Conservation (phyloP, 2,329 filamentous ascomycete genomes). For the Phyllosticta citriasiana region DNA sequence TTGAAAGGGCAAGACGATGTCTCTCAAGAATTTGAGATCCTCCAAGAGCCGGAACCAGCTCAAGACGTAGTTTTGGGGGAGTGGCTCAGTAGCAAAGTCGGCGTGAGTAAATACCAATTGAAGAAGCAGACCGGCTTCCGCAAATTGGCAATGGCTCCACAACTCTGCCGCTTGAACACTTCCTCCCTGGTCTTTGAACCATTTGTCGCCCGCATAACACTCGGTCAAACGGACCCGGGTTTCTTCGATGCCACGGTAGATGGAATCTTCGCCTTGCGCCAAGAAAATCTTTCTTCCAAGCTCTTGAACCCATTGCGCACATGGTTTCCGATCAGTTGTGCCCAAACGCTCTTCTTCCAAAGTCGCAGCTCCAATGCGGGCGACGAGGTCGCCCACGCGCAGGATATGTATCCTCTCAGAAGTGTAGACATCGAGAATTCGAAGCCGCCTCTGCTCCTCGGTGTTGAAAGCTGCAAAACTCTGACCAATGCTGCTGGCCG, state of each 20-base stretch:
- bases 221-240: constrained; percentile 38
- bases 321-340: constrained; percentile 20
- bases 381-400: constrained; percentile 26
- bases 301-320: constrained; percentile 23
- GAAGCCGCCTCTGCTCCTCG: constrained; percentile 50
- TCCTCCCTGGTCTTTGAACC: constrained; percentile 38
- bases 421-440: constrained; percentile 63
- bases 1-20: constrained; percentile 26
- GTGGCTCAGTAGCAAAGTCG: constrained; percentile 38
- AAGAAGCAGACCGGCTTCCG: constrained; percentile 64
- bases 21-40: constrained; percentile 28
- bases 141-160: constrained; percentile 54
- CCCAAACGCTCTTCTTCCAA: neutral
- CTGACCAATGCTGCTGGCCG: constrained; percentile 14
- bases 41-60: constrained; percentile 52
- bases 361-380: constrained; percentile 22
- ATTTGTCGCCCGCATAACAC: constrained; percentile 34
- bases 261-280: constrained; percentile 32
- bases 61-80: constrained; percentile 22
- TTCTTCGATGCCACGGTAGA: constrained; percentile 42
- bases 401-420: constrained; percentile 53
- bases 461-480: constrained; percentile 43
- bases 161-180: constrained; percentile 48
- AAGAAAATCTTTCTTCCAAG: constrained; percentile 21
- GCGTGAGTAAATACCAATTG: constrained; percentile 63